Conservation (phyloP, 1,139 yeast species). For the Kodamaea fungicola region DNA sequence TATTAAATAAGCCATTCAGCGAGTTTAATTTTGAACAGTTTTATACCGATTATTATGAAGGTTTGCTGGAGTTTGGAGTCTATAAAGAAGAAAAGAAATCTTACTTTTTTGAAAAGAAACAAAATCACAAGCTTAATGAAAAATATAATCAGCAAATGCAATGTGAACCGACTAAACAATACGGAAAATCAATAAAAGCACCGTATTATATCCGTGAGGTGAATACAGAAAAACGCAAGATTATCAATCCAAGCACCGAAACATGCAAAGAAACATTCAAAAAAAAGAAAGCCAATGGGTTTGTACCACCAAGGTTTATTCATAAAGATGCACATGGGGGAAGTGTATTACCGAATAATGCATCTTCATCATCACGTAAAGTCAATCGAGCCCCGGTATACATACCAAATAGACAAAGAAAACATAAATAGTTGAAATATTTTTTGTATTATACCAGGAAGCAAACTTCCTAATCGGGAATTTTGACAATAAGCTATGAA, state of each 20-base stretch:
- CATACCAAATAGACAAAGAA: constrained; percentile 19
- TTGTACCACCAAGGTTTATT: constrained; percentile 5
- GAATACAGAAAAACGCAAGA: not conserved
- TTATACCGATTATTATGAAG: constrained; percentile 9
- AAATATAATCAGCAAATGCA: constrained; percentile 11
- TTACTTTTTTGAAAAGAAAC: constrained; percentile 8
- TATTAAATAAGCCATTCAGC: constrained; percentile 10
- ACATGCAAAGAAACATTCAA: not conserved
- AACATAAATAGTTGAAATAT: not conserved
- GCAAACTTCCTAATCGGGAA: constrained; percentile 1
- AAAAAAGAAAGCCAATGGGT: constrained; percentile 1
- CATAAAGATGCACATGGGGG: not conserved
- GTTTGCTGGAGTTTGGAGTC: constrained; percentile 4
- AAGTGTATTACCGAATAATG: not conserved
- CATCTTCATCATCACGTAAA: not conserved
- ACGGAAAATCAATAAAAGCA: not conserved
- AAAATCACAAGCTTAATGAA: constrained; percentile 2
- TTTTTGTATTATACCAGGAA: not conserved
- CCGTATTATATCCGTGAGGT: not conserved
- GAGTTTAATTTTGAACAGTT: constrained; percentile 9
- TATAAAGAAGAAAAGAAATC: constrained; percentile 1
- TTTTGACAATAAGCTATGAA: not conserved
- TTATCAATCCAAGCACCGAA: not conserved
- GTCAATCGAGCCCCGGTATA: constrained; percentile 25
- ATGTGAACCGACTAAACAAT: constrained; percentile 6